Percentiles rank a stretch among this genome's conserved stretches.
phyloP scores from a whole-genome alignment of 2,329 filamentous ascomycete species.

The Aspergillus novofumigatus region DNA sequence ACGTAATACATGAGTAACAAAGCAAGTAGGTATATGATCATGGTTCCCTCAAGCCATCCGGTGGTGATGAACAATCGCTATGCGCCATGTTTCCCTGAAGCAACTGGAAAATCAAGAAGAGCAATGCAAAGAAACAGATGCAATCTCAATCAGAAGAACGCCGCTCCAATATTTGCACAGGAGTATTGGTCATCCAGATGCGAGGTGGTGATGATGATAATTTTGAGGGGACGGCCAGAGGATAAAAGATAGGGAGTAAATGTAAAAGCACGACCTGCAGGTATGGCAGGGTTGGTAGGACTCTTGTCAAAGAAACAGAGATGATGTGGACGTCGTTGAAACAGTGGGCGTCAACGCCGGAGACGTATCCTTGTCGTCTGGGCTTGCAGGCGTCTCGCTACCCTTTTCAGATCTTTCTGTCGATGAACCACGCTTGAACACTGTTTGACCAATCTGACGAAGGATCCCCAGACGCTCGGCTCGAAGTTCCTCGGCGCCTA shows the following conservation, averaged over 20 bases:
- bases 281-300: not conserved
- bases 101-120: conserved; percentile 1
- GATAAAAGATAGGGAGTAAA: conserved; percentile 2
- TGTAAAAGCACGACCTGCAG: conserved; percentile 1
- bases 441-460: conserved; percentile 40
- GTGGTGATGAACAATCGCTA: conserved; percentile 8
- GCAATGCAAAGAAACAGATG: conserved; percentile 10
- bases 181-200: not conserved
- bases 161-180: conserved; percentile 19
- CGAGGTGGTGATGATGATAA: not conserved
- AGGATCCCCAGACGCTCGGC: conserved; percentile 40
- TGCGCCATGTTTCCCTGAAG: conserved; percentile 8
- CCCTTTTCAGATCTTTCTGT: conserved; percentile 33
- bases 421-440: conserved; percentile 42
- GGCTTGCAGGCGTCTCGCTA: conserved; percentile 23
- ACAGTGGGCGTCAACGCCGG: conserved; percentile 33
- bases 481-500: conserved; percentile 37
- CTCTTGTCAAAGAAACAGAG: conserved; percentile 16
- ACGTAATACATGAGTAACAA: conserved; percentile 5
- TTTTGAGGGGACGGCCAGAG: conserved; percentile 4
- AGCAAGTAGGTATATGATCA: conserved; percentile 6
- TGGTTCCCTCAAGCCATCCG: conserved; percentile 9
- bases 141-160: conserved; percentile 12
- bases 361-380: conserved; percentile 33
- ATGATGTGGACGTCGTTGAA: conserved; percentile 34